Conservation (phyloP, 768 basidiomycete species). For the Royoungia palumana region DNA sequence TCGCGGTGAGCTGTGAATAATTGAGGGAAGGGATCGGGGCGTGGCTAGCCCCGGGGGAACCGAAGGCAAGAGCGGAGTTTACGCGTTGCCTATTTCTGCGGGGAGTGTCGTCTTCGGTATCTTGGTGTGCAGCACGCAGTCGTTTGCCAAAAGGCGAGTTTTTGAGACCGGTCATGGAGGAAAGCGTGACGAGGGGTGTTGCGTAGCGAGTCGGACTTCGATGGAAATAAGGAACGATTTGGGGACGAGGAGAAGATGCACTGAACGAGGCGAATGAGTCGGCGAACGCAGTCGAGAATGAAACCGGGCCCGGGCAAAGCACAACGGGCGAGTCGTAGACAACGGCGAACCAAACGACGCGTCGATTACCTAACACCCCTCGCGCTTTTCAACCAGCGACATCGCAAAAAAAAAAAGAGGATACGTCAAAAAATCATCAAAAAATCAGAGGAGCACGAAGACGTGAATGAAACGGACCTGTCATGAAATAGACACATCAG, state of each 20-base stretch:
- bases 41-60: constrained; percentile 31
- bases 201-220: not conserved
- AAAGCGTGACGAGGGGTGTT: not conserved
- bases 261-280: not conserved
- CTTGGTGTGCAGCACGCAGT: constrained; percentile 67
- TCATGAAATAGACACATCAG: not conserved
- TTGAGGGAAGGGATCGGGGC: constrained; percentile 56
- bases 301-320: constrained; percentile 23
- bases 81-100: constrained; percentile 50
- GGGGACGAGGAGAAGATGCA: not conserved
- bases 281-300: constrained; percentile 1
- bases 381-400: constrained; percentile 27
- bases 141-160: constrained; percentile 85
- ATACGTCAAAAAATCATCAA: constrained; percentile 3
- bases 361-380: constrained; percentile 31
- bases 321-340: constrained; percentile 17
- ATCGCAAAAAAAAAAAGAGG: not conserved
- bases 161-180: constrained; percentile 68
- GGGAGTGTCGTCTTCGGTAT: constrained; percentile 51
- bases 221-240: constrained; percentile 1
- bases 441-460: not conserved
- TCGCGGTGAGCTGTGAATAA: constrained; percentile 48
- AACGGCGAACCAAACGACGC: constrained; percentile 26
- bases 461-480: not conserved
- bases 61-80: constrained; percentile 52